Percentiles rank a stretch among this genome's conserved stretches.
These are phyloP conservation scores for Plasmopara halstedii DNA, from an alignment of 352 stramenopile species.

Conservation along the genomic window DNA sequence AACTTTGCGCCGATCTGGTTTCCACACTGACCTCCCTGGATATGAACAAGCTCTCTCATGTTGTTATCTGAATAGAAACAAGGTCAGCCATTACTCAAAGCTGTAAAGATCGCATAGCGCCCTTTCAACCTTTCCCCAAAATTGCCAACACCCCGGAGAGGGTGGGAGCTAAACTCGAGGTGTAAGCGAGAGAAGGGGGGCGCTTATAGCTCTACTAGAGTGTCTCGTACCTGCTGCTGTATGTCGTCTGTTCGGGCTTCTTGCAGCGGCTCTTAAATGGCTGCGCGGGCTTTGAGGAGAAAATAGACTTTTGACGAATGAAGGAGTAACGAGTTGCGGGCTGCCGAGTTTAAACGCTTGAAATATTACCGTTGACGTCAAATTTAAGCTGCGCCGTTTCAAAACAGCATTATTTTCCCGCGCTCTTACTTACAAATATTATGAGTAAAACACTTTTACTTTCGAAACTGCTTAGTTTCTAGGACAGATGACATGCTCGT, in stretches of 20 bases:
- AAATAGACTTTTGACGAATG: conserved; percentile 83
- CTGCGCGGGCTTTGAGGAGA: conserved; percentile 65
- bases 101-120: conserved; percentile 12
- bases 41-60: conserved; percentile 97
- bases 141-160: neutral
- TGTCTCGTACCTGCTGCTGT: conserved; percentile 38
- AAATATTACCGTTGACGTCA: conserved; percentile 24
- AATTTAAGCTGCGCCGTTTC: conserved; percentile 22
- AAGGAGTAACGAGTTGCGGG: conserved; percentile 34
- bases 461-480: conserved; percentile 20
- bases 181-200: neutral
- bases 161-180: too few species aligned
- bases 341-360: conserved; percentile 10
- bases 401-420: conserved; percentile 12
- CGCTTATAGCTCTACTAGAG: neutral
- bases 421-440: conserved; percentile 5
- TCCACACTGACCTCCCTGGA: conserved; percentile 97
- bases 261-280: conserved; percentile 55
- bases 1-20: conserved; percentile 99
- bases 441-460: conserved; percentile 6
- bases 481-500: conserved; percentile 7
- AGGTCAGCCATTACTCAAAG: conserved; percentile 8
- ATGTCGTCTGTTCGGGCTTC: conserved; percentile 17
- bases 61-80: conserved; percentile 16
- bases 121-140: conserved; percentile 9